These are phyloP conservation scores for Calonectria hongkongensis DNA, from an alignment of 2,329 filamentous ascomycete genomes.

Conservation along the genomic window DNA sequence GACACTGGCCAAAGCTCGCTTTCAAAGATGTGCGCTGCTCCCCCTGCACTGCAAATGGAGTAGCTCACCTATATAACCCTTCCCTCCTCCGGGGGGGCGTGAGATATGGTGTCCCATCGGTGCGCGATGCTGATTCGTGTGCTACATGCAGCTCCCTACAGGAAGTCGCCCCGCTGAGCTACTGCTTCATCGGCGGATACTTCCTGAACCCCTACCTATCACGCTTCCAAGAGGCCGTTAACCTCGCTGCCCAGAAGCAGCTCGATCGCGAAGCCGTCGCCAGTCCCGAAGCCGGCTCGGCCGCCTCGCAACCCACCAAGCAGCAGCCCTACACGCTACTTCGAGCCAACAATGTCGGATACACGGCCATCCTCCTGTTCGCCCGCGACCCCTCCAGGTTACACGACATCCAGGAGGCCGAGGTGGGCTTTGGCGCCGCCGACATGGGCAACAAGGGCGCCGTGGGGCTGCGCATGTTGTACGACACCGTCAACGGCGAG, in stretches of 20 bases:
- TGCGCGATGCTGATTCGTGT: conserved; percentile 51
- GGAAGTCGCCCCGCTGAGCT: conserved; percentile 89
- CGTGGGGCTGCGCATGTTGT: conserved; percentile 84
- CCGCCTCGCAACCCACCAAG: conserved; percentile 52
- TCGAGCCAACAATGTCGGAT: conserved; percentile 84
- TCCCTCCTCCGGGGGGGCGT: conserved; percentile 13
- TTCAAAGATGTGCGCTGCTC: conserved; percentile 2
- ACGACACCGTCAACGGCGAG: conserved; percentile 61
- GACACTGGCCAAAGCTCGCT: neutral
- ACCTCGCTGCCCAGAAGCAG: conserved; percentile 70
- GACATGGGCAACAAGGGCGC: conserved; percentile 98
- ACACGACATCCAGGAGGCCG: conserved; percentile 82
- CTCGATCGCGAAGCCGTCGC: conserved; percentile 34
- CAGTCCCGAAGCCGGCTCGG: conserved; percentile 31
- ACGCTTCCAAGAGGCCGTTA: conserved; percentile 82
- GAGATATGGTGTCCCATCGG: conserved; percentile 37
- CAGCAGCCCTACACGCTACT: conserved; percentile 80
- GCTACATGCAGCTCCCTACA: conserved; percentile 81
- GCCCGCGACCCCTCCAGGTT: conserved; percentile 78
- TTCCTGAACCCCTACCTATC: conserved; percentile 86
- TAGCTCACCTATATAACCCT: conserved; percentile 15
- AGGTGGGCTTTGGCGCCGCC: conserved; percentile 87
- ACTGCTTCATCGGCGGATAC: conserved; percentile 89
- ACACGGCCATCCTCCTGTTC: conserved; percentile 93
- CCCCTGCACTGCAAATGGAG: conserved; percentile 12